Evolutionary conservation across 2,329 filamentous ascomycete species (phyloP).

Genomic region (Ophiostoma sp.): DNA sequence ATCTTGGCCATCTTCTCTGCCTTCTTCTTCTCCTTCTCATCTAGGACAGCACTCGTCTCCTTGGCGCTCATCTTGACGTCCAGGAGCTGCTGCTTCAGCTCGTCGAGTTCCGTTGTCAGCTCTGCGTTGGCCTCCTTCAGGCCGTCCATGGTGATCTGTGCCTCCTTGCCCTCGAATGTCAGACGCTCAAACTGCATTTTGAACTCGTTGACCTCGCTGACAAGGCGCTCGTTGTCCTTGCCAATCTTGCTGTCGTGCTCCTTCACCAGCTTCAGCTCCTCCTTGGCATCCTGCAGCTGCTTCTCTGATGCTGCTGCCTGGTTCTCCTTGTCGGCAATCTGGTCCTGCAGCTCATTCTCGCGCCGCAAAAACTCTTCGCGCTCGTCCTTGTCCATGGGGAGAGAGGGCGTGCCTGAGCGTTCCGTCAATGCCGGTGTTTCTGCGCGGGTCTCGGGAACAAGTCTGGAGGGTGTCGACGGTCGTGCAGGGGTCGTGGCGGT

Average conservation of each 20-base stretch:
- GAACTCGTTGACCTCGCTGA: slow-evolving; percentile 80
- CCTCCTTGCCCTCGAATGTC: slow-evolving; percentile 93
- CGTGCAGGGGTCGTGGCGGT: slow-evolving; percentile 46
- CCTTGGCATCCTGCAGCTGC: slow-evolving; percentile 72
- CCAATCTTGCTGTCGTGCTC: slow-evolving; percentile 77
- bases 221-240: slow-evolving; percentile 85
- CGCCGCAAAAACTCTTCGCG: slow-evolving; percentile 90
- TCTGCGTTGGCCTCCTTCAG: slow-evolving; percentile 94
- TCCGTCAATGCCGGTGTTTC: slow-evolving; percentile 62
- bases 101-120: slow-evolving; percentile 84
- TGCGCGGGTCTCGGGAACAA: slow-evolving; percentile 52
- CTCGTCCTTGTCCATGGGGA: slow-evolving; percentile 91
- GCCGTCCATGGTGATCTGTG: slow-evolving; percentile 94
- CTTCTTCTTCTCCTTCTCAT: slow-evolving; percentile 98
- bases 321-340: slow-evolving; percentile 87
- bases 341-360: slow-evolving; percentile 96
- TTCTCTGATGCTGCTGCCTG: slow-evolving; percentile 75
- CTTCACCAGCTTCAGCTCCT: slow-evolving; percentile 78
- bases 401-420: slow-evolving; percentile 76
- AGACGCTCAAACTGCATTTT: slow-evolving; percentile 97
- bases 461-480: slow-evolving; percentile 49
- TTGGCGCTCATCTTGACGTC: slow-evolving; percentile 96
- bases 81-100: slow-evolving; percentile 90
- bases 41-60: slow-evolving; percentile 80
- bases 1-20: slow-evolving; percentile 99